These are phyloP conservation scores for Sanghuangporus weigelae DNA, from an alignment of 1,284 basidiomycete genomes.

Conservation along the genomic window DNA sequence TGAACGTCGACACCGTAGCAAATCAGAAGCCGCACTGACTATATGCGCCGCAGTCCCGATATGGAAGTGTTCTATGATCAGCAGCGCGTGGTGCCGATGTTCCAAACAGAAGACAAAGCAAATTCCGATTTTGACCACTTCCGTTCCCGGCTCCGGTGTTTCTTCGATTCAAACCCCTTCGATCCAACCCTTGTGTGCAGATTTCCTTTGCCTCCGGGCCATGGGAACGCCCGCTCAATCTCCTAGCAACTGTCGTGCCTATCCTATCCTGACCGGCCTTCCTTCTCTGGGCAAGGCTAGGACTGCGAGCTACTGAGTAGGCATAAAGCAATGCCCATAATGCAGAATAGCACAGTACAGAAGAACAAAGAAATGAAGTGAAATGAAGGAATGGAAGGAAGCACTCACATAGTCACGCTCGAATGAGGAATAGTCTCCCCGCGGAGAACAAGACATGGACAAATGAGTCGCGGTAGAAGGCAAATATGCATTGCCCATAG, in stretches of 20 bases:
- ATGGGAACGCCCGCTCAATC: conserved; percentile 6
- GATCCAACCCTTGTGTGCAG: not conserved
- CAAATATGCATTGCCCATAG: not conserved
- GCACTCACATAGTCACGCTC: conserved; percentile 17
- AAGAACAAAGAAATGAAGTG: not conserved
- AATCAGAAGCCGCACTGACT: not conserved
- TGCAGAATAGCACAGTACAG: not conserved
- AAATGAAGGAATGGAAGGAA: not conserved
- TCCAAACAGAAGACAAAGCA: not conserved
- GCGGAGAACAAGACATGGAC: conserved; percentile 10
- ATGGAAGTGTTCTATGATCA: not conserved
- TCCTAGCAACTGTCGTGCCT: not conserved
- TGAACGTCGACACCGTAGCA: not conserved
- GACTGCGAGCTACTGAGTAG: not conserved
- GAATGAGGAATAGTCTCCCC: conserved; percentile 8
- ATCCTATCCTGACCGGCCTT: not conserved
- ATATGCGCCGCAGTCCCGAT: not conserved
- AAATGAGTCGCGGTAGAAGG: not conserved
- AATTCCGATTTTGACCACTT: not conserved
- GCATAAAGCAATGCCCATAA: not conserved
- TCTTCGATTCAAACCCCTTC: not conserved
- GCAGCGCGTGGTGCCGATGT: not conserved
- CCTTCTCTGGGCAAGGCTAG: not conserved
- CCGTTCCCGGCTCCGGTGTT: not conserved
- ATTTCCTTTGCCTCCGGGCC: not conserved